A percentile compares a stretch with the other conserved stretches of the same genome.
phyloP scores from a whole-genome alignment of 495 filamentous ascomycete genomes.

The Letharia lupina region DNA sequence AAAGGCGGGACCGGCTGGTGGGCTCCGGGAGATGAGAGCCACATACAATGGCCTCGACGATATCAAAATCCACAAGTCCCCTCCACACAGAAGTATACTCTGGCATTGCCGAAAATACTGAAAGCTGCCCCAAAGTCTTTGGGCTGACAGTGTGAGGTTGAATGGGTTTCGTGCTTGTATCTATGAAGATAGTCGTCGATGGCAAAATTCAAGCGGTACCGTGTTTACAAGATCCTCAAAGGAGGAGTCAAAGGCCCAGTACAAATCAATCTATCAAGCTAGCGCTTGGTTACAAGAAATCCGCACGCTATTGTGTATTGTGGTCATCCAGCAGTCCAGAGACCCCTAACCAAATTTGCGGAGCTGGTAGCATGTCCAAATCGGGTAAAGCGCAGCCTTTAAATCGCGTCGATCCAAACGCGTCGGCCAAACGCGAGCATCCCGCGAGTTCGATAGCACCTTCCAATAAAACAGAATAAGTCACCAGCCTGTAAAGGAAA shows the following conservation, averaged over 20 bases:
- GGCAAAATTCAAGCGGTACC: too few species aligned
- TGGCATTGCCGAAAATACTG: not conserved
- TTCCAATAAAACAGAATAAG: not conserved
- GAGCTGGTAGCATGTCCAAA: not conserved
- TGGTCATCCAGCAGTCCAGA: too few species aligned
- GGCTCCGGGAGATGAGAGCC: not conserved
- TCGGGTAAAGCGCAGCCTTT: constrained; percentile 9
- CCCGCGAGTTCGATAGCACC: not conserved
- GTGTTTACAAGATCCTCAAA: too few species aligned
- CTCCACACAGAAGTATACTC: not conserved
- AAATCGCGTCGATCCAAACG: not conserved
- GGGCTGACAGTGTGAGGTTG: not conserved
- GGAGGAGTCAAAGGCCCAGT: too few species aligned
- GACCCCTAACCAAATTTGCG: not conserved
- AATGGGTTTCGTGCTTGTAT: not conserved
- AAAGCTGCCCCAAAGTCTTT: not conserved
- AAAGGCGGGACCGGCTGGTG: not conserved
- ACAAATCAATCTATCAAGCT: too few species aligned
- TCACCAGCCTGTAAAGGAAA: constrained; percentile 16
- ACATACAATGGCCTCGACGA: not conserved
- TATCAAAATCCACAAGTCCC: not conserved
- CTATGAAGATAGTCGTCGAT: not conserved
- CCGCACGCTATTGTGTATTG: too few species aligned
- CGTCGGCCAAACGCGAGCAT: not conserved
- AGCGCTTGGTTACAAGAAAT: too few species aligned